These are phyloP conservation scores for Aschersonia sp. DNA, from an alignment of 2,329 filamentous ascomycete species.

Conservation along the genomic window DNA sequence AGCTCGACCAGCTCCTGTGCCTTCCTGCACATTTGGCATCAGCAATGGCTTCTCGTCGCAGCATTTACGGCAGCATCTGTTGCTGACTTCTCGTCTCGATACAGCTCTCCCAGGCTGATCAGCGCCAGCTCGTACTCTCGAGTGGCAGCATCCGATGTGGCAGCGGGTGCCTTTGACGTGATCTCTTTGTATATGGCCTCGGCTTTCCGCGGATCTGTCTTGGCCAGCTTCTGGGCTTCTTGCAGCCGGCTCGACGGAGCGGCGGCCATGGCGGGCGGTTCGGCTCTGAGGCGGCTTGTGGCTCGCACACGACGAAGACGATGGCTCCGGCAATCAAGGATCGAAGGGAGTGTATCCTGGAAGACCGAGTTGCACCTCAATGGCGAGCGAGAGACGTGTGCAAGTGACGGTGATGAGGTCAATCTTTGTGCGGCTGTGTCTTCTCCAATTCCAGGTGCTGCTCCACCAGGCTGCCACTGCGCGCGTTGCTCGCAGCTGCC, in stretches of 20 bases:
- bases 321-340: too few species aligned
- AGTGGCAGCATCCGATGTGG: slow-evolving; percentile 69
- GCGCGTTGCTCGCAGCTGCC: slow-evolving; percentile 7
- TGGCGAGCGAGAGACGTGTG: too few species aligned
- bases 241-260: slow-evolving; percentile 54
- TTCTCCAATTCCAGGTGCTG: too few species aligned
- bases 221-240: slow-evolving; percentile 75
- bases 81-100: slow-evolving; percentile 71
- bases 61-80: too few species aligned
- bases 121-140: slow-evolving; percentile 85
- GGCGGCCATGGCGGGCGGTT: slow-evolving; percentile 32
- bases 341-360: too few species aligned
- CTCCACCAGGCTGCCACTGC: slow-evolving; percentile 19
- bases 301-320: too few species aligned
- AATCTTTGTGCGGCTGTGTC: neutral
- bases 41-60: neutral
- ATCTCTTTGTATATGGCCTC: slow-evolving; percentile 83
- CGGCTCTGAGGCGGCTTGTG: neutral
- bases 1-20: slow-evolving; percentile 76
- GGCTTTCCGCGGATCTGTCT: slow-evolving; percentile 68
- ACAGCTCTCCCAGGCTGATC: slow-evolving; percentile 80
- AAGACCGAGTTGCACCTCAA: too few species aligned
- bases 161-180: slow-evolving; percentile 68
- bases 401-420: neutral
- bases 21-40: slow-evolving; percentile 34